phyloP scores from a whole-genome alignment of 345 rosid genomes.

The Arabidopsis arenosa region DNA sequence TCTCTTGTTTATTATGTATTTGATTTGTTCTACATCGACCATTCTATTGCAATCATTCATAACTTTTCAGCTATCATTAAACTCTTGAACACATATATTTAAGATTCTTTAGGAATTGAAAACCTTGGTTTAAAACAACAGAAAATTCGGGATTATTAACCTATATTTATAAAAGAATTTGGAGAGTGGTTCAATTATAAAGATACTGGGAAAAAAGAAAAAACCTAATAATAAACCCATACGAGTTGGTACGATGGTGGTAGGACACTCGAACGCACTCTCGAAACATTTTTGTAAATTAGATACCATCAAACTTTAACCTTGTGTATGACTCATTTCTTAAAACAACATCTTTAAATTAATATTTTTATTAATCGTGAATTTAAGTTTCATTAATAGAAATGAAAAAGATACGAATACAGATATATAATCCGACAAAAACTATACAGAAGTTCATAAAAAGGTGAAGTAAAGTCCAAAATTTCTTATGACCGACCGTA shows the following conservation, averaged over 20 bases:
- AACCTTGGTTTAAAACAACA: not conserved
- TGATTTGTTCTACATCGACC: not conserved
- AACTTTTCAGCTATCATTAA: constrained; percentile 3
- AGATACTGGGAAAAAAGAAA: not conserved
- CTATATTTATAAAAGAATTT: not conserved
- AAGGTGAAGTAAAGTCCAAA: constrained; percentile 39
- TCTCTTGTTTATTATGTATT: not conserved
- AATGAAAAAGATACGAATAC: not conserved
- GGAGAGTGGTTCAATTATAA: not conserved
- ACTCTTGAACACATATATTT: not conserved
- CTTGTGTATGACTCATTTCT: not conserved
- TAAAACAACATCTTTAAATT: not conserved
- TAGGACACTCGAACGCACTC: constrained; percentile 38
- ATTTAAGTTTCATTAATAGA: not conserved
- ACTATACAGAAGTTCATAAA: constrained; percentile 30
- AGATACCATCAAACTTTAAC: constrained; percentile 11
- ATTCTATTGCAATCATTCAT: constrained; percentile 13
- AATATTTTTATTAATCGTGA: not conserved
- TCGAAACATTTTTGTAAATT: constrained; percentile 17
- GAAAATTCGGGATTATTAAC: not conserved
- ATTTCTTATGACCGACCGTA: constrained; percentile 29
- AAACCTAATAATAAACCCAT: constrained; percentile 1
- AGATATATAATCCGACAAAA: constrained; percentile 37
- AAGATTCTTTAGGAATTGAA: not conserved
- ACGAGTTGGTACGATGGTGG: constrained; percentile 38